Evolutionary conservation across 2,329 filamentous ascomycete species (phyloP).

Genomic region (Chaetomiaceae sp.): DNA sequence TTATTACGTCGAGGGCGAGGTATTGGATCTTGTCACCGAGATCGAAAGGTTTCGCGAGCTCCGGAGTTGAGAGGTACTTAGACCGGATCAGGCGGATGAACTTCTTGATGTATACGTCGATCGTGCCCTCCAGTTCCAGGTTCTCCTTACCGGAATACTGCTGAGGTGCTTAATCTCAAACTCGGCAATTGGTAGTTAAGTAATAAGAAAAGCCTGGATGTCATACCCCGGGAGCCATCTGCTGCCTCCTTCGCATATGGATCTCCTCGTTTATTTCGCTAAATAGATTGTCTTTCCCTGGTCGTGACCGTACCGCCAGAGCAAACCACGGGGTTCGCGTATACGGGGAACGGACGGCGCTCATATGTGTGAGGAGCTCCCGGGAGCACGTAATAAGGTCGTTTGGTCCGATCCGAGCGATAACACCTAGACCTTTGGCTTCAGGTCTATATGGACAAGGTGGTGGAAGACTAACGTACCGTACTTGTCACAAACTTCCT

Average conservation of each 20-base stretch:
- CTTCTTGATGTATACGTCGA: constrained; percentile 44
- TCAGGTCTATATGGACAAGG: background rate
- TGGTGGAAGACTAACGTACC: background rate
- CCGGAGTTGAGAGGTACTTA: constrained; percentile 35
- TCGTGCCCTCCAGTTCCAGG: constrained; percentile 43
- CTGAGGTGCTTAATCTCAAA: too few species aligned
- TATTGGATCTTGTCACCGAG: constrained; percentile 41
- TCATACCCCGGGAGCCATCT: constrained; percentile 47
- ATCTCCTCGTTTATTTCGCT: constrained; percentile 44
- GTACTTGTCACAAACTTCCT: constrained; percentile 2
- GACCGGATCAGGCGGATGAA: constrained; percentile 45
- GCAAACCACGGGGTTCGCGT: constrained; percentile 14
- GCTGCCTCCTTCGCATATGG: constrained; percentile 43
- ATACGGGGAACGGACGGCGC: constrained; percentile 13
- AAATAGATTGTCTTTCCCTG: constrained; percentile 48
- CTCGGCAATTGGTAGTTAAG: too few species aligned
- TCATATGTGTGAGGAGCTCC: constrained; percentile 19
- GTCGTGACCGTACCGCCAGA: constrained; percentile 6
- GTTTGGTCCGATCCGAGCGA: constrained; percentile 22
- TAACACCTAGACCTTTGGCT: background rate
- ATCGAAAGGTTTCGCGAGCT: background rate
- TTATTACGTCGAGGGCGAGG: constrained; percentile 55
- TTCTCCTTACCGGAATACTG: constrained; percentile 55
- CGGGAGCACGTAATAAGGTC: constrained; percentile 11
- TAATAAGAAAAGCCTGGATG: too few species aligned